Evolutionary conservation across 2,329 filamentous ascomycete genomes (phyloP).

Genomic region (Diaporthe batatas): DNA sequence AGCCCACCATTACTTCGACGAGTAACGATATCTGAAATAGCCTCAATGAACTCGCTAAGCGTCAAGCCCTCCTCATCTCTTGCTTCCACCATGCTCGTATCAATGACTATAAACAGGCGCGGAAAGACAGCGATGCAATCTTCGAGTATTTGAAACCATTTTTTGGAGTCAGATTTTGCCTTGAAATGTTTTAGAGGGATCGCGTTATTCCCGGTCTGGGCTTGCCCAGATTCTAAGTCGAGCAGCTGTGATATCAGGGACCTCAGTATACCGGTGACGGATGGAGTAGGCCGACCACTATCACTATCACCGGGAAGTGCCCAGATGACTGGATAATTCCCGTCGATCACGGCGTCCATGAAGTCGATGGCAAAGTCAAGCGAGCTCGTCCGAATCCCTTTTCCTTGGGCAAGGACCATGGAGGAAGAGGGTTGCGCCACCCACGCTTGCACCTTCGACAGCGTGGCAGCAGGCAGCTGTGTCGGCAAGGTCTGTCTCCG

Average conservation of each 20-base stretch:
- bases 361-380: neutral
- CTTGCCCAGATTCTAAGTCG: neutral
- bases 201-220: neutral
- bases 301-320: neutral
- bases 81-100: neutral
- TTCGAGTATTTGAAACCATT: neutral
- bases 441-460: neutral
- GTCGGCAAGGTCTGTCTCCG: conserved; percentile 2
- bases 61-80: neutral
- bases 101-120: neutral
- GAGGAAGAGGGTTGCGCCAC: neutral
- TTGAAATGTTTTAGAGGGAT: neutral
- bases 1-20: neutral
- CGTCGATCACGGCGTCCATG: neutral
- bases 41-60: neutral
- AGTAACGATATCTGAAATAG: neutral
- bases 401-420: conserved; percentile 4
- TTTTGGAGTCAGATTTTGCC: neutral
- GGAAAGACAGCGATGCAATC: neutral
- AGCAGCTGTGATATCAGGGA: conserved; percentile 3
- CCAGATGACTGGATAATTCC: neutral
- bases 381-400: neutral
- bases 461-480: neutral
- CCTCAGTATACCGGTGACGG: neutral
- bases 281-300: neutral